These are phyloP conservation scores for Venturia effusa DNA, from an alignment of 2,329 filamentous ascomycete genomes.

Conservation along the genomic window DNA sequence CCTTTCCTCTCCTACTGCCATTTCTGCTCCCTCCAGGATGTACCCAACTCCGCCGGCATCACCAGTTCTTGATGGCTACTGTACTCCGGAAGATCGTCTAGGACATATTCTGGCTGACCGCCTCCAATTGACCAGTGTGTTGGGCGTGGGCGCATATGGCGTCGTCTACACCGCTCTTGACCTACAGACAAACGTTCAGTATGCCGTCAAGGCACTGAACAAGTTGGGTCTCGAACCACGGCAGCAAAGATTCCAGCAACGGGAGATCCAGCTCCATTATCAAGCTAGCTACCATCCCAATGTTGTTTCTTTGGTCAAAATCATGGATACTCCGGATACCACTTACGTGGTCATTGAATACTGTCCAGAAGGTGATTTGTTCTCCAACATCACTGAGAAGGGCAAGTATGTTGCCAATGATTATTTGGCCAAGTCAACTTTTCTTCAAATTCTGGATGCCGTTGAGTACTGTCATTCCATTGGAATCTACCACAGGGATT, in stretches of 20 bases:
- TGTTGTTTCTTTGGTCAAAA: slow-evolving; percentile 87
- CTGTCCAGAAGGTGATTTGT: slow-evolving; percentile 92
- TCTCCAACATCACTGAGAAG: slow-evolving; percentile 93
- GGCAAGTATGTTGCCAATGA: slow-evolving; percentile 92
- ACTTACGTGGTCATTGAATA: slow-evolving; percentile 95
- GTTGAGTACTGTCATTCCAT: slow-evolving; percentile 88
- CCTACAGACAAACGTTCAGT: slow-evolving; percentile 67
- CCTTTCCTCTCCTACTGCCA: slow-evolving; percentile 12
- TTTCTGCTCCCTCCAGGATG: slow-evolving; percentile 26
- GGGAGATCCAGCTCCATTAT: slow-evolving; percentile 88
- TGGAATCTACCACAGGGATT: slow-evolving; percentile 92
- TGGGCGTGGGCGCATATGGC: slow-evolving; percentile 91
- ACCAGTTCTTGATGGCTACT: slow-evolving; percentile 32
- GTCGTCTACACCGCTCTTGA: slow-evolving; percentile 88
- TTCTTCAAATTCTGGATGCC: slow-evolving; percentile 92
- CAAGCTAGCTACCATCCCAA: slow-evolving; percentile 81
- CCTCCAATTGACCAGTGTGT: slow-evolving; percentile 71
- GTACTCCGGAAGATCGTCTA: slow-evolving; percentile 68
- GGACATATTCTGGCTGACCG: slow-evolving; percentile 73
- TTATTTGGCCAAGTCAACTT: slow-evolving; percentile 71
- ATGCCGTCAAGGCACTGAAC: slow-evolving; percentile 95
- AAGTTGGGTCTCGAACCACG: slow-evolving; percentile 83
- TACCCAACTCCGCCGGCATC: slow-evolving; percentile 41
- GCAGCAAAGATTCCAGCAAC: slow-evolving; percentile 80
- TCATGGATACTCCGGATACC: slow-evolving; percentile 83